phyloP scores from a whole-genome alignment of 202 grass and related monocot species.

The Schoenoplectus triqueter region DNA sequence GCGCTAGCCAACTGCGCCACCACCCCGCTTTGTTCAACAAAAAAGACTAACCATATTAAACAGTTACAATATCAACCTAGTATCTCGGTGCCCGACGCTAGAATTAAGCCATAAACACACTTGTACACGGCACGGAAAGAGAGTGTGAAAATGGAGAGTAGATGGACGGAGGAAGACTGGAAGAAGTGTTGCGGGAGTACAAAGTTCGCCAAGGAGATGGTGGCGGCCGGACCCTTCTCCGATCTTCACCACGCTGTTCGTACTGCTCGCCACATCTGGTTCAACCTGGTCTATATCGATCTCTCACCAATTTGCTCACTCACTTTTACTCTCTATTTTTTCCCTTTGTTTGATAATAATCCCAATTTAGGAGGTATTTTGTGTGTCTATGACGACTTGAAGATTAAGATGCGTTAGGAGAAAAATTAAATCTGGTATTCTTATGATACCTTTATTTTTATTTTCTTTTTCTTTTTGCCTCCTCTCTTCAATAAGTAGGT shows the following conservation, averaged over 20 bases:
- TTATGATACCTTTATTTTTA: too few species aligned
- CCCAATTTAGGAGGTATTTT: too few species aligned
- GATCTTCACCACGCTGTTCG: slow-evolving; percentile 62
- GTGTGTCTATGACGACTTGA: too few species aligned
- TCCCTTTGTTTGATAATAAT: background rate
- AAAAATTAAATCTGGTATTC: too few species aligned
- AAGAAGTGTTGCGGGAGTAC: slow-evolving; percentile 63
- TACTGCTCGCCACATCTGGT: slow-evolving; percentile 80
- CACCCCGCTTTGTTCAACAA: slow-evolving; percentile 1
- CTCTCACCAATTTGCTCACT: background rate
- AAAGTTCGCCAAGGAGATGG: slow-evolving; percentile 73
- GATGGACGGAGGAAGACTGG: slow-evolving; percentile 51
- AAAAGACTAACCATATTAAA: too few species aligned
- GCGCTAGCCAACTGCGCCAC: slow-evolving; percentile 74
- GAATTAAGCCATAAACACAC: too few species aligned
- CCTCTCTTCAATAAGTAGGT: slow-evolving; percentile 45
- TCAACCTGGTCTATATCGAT: slow-evolving; percentile 58
- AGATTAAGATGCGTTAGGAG: too few species aligned
- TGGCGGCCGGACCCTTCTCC: slow-evolving; percentile 62
- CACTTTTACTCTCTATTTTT: background rate
- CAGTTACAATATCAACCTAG: too few species aligned
- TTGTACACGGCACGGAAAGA: background rate
- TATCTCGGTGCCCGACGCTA: too few species aligned
- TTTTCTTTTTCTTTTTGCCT: too few species aligned
- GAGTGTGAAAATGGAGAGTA: slow-evolving; percentile 29